phyloP scores from a whole-genome alignment of 306 rosid species.

The Inga leiocalycina region DNA sequence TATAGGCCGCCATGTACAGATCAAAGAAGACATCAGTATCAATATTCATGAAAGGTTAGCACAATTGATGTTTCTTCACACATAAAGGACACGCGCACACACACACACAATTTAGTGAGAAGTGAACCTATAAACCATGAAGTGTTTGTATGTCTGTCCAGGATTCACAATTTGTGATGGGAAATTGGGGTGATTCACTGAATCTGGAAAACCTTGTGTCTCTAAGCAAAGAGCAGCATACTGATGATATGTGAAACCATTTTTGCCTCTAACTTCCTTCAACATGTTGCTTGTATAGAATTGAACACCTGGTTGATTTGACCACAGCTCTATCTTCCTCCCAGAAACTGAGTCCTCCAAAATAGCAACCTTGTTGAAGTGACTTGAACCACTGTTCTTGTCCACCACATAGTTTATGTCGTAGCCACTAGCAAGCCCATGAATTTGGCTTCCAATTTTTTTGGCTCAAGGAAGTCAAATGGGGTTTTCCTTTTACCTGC shows the following conservation, averaged over 20 bases:
- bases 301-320: conserved; percentile 61
- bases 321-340: conserved; percentile 67
- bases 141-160: conserved; percentile 55
- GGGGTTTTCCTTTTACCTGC: not conserved
- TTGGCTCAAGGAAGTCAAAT: conserved; percentile 23
- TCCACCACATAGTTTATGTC: conserved; percentile 69
- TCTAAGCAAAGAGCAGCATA: conserved; percentile 56
- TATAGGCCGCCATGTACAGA: too few species aligned
- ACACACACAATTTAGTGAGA: conserved; percentile 5
- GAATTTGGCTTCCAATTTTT: conserved; percentile 45
- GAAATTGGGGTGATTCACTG: conserved; percentile 51
- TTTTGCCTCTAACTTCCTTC: conserved; percentile 47
- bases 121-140: conserved; percentile 63
- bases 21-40: too few species aligned
- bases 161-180: conserved; percentile 63
- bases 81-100: too few species aligned
- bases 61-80: too few species aligned
- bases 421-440: conserved; percentile 49
- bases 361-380: conserved; percentile 45
- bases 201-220: conserved; percentile 53
- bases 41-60: too few species aligned
- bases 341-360: conserved; percentile 51
- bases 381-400: not conserved
- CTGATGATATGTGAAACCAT: conserved; percentile 37
- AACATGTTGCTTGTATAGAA: conserved; percentile 53